Evolutionary conservation across 2,329 filamentous ascomycete species (phyloP).

Genomic region (Sarocladiaceae sp.): DNA sequence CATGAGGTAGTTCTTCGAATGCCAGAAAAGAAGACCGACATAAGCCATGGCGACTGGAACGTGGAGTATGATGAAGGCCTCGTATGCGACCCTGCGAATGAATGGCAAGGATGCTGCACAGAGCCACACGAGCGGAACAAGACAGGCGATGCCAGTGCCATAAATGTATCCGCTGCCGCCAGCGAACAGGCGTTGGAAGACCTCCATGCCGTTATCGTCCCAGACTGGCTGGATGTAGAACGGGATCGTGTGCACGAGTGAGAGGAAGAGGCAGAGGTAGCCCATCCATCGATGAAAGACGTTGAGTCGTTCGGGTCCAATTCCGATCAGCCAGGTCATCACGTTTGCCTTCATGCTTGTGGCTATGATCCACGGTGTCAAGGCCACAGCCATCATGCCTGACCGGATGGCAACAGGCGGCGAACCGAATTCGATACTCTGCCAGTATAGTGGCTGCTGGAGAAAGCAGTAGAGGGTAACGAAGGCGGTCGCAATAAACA

Average conservation of each 20-base stretch:
- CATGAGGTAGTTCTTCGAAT: slow-evolving; percentile 84
- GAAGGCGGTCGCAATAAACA: slow-evolving; percentile 62
- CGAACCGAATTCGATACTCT: slow-evolving; percentile 79
- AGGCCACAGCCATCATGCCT: slow-evolving; percentile 86
- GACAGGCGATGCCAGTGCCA: slow-evolving; percentile 75
- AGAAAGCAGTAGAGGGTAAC: slow-evolving; percentile 78
- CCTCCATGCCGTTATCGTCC: slow-evolving; percentile 65
- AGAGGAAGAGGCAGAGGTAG: slow-evolving; percentile 77
- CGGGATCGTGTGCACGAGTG: slow-evolving; percentile 77
- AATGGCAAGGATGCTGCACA: slow-evolving; percentile 79
- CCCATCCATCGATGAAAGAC: slow-evolving; percentile 90
- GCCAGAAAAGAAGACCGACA: slow-evolving; percentile 86
- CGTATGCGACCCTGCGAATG: slow-evolving; percentile 72
- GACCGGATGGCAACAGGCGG: slow-evolving; percentile 80
- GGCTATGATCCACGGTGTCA: slow-evolving; percentile 88
- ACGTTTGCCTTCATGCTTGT: slow-evolving; percentile 89
- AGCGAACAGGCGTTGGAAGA: slow-evolving; percentile 66
- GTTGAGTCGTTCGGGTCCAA: slow-evolving; percentile 86
- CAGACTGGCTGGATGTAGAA: slow-evolving; percentile 87
- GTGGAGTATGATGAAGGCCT: slow-evolving; percentile 77
- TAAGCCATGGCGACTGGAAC: slow-evolving; percentile 76
- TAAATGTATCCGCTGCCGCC: slow-evolving; percentile 65
- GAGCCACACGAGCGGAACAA: slow-evolving; percentile 75
- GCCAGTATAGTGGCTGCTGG: slow-evolving; percentile 82
- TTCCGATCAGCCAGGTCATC: slow-evolving; percentile 76